A percentile compares a stretch with the other conserved stretches of the same genome.
phyloP scores from a whole-genome alignment of 805 yeast genomes.

The Barnettozyma californica region DNA sequence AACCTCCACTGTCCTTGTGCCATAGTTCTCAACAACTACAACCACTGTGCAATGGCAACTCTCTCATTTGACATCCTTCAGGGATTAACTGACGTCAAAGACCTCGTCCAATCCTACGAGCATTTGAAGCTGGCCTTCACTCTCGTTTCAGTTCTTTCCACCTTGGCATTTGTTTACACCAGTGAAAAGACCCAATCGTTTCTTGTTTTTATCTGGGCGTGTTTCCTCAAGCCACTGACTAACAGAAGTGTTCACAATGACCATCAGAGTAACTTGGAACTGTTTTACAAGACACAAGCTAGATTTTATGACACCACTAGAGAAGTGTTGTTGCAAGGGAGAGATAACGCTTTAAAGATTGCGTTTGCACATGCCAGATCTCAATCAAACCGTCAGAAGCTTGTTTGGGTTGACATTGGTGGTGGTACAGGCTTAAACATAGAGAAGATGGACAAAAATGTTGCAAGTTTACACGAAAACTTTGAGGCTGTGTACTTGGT shows the following conservation, averaged over 20 bases:
- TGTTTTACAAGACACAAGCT: slow-evolving; percentile 73
- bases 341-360: slow-evolving; percentile 56
- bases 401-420: slow-evolving; percentile 77
- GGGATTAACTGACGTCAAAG: slow-evolving; percentile 4
- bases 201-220: slow-evolving; percentile 28
- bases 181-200: slow-evolving; percentile 20
- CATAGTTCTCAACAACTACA: slow-evolving; percentile 8
- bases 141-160: slow-evolving; percentile 6
- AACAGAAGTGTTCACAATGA: slow-evolving; percentile 23
- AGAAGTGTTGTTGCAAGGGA: slow-evolving; percentile 58
- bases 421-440: slow-evolving; percentile 86
- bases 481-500: slow-evolving; percentile 68
- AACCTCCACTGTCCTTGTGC: not conserved
- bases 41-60: not conserved
- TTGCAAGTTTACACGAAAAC: slow-evolving; percentile 28
- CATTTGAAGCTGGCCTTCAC: slow-evolving; percentile 8
- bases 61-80: slow-evolving; percentile 3
- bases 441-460: slow-evolving; percentile 61
- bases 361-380: slow-evolving; percentile 50
- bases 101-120: slow-evolving; percentile 3
- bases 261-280: slow-evolving; percentile 40
- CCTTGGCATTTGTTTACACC: slow-evolving; percentile 10
- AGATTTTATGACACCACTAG: slow-evolving; percentile 72
- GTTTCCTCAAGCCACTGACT: slow-evolving; percentile 31
- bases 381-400: slow-evolving; percentile 29